A percentile compares a stretch with the other conserved stretches of the same genome.
These are phyloP conservation scores for Suhomyces yuchorum DNA, from an alignment of 1,139 yeast species.

Conservation along the genomic window DNA sequence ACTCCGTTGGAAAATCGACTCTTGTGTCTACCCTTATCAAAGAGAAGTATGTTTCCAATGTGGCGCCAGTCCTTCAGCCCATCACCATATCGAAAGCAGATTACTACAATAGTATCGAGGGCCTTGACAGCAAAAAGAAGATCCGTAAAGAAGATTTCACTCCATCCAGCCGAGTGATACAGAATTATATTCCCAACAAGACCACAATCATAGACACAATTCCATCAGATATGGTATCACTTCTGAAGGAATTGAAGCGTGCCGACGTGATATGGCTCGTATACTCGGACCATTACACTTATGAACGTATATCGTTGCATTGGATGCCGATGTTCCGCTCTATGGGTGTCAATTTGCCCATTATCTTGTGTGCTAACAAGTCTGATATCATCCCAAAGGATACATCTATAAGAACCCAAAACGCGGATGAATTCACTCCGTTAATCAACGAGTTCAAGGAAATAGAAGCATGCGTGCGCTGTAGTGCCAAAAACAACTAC, in stretches of 20 bases:
- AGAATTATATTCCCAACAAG: slow-evolving; percentile 58
- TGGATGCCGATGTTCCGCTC: slow-evolving; percentile 95
- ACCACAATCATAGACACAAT: slow-evolving; percentile 81
- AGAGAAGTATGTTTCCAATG: slow-evolving; percentile 55
- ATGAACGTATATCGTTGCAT: slow-evolving; percentile 84
- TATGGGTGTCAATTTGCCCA: slow-evolving; percentile 88
- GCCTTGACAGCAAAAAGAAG: slow-evolving; percentile 11
- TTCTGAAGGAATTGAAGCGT: slow-evolving; percentile 74
- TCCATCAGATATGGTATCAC: slow-evolving; percentile 57
- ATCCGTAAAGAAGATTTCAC: slow-evolving; percentile 3
- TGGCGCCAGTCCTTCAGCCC: slow-evolving; percentile 79
- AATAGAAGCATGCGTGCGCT: slow-evolving; percentile 85
- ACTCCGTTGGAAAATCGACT: slow-evolving; percentile 82
- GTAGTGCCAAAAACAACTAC: slow-evolving; percentile 77
- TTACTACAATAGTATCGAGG: slow-evolving; percentile 30
- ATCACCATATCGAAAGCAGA: slow-evolving; percentile 62
- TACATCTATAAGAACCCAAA: slow-evolving; percentile 32
- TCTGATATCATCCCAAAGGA: slow-evolving; percentile 47
- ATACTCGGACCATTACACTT: slow-evolving; percentile 90
- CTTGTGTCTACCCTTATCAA: slow-evolving; percentile 78
- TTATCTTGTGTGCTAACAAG: slow-evolving; percentile 88
- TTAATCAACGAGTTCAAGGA: slow-evolving; percentile 89
- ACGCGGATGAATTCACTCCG: slow-evolving; percentile 80
- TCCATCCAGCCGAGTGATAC: slow-evolving; percentile 20
- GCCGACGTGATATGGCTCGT: slow-evolving; percentile 94